Evolutionary conservation across 1,284 basidiomycete species (phyloP).

Genomic region (Quambalaria eucalypti): DNA sequence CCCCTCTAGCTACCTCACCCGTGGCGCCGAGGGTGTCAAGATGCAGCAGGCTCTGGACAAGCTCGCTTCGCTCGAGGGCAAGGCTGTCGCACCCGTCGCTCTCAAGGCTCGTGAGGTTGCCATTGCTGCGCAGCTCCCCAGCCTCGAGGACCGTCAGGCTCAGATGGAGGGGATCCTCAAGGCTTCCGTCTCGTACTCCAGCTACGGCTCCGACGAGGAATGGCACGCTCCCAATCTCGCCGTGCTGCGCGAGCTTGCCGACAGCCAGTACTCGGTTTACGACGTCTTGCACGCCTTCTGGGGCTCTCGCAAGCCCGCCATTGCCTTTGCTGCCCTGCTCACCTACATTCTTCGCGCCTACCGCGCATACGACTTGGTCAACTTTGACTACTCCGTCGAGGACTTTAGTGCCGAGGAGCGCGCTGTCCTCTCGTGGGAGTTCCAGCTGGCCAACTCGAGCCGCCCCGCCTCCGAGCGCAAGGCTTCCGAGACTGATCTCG

Average conservation of each 20-base stretch:
- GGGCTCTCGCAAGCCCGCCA: constrained; percentile 55
- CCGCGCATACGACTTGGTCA: constrained; percentile 82
- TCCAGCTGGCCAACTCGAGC: constrained; percentile 57
- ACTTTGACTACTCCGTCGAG: constrained; percentile 74
- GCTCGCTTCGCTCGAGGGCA: constrained; percentile 66
- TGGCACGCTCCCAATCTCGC: constrained; percentile 62
- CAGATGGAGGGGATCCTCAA: constrained; percentile 94
- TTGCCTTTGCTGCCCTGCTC: constrained; percentile 84
- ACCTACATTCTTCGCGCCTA: constrained; percentile 94
- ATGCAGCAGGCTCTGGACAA: constrained; percentile 32
- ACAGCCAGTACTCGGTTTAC: constrained; percentile 92
- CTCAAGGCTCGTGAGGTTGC: constrained; percentile 95
- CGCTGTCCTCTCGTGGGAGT: constrained; percentile 44
- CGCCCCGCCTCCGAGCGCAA: constrained; percentile 39
- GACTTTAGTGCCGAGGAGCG: constrained; percentile 57
- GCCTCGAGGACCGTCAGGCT: constrained; percentile 80
- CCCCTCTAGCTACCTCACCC: constrained; percentile 17
- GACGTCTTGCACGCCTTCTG: constrained; percentile 96
- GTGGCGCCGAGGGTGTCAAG: constrained; percentile 15
- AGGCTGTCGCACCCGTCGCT: constrained; percentile 50
- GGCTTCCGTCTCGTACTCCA: constrained; percentile 68
- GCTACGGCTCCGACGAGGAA: constrained; percentile 71
- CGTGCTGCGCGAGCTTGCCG: constrained; percentile 81
- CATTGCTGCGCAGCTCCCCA: constrained; percentile 90
- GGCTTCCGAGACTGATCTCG: constrained; percentile 40